Evolutionary conservation across 192 early-diverging fungal genomes (phyloP).

Genomic region (Coemansia biformis): DNA sequence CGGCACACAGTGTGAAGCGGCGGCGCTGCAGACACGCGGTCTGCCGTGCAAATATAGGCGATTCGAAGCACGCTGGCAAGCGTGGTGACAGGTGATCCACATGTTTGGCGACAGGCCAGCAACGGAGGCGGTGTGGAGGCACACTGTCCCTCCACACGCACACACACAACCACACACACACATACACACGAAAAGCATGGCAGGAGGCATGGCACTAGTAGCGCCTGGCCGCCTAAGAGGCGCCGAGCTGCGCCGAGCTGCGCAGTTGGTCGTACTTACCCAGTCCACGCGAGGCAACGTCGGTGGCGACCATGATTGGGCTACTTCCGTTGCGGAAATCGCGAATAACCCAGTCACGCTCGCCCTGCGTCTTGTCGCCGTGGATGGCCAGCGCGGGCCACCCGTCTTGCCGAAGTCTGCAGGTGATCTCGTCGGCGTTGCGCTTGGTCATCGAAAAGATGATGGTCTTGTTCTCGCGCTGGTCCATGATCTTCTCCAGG

Average conservation of each 20-base stretch:
- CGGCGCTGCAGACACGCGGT: no score
- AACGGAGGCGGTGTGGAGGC: no score
- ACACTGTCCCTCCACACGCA: no score
- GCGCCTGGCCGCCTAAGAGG: no score
- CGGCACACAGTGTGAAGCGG: not conserved
- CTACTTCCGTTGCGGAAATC: constrained; percentile 90
- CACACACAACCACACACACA: constrained; percentile 3
- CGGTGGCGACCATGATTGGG: constrained; percentile 92
- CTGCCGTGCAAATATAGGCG: no score
- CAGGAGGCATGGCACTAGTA: not conserved
- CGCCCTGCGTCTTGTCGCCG: constrained; percentile 89
- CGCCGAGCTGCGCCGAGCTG: no score
- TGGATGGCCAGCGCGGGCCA: constrained; percentile 93
- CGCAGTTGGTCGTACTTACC: constrained; percentile 91
- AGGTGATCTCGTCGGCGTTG: constrained; percentile 81
- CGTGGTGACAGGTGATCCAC: no score
- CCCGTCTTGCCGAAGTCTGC: constrained; percentile 79
- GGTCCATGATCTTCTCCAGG: constrained; percentile 77
- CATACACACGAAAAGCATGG: constrained; percentile 5
- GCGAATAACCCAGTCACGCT: constrained; percentile 84
- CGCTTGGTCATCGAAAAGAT: constrained; percentile 91
- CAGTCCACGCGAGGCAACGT: constrained; percentile 90
- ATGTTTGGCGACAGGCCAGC: no score
- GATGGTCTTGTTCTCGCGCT: constrained; percentile 82
- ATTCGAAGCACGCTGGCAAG: no score